Evolutionary conservation across 169 alveolate genomes (phyloP), one percentile per base, ranked within the genome.

Genomic region (Plasmodium inui): DNA sequence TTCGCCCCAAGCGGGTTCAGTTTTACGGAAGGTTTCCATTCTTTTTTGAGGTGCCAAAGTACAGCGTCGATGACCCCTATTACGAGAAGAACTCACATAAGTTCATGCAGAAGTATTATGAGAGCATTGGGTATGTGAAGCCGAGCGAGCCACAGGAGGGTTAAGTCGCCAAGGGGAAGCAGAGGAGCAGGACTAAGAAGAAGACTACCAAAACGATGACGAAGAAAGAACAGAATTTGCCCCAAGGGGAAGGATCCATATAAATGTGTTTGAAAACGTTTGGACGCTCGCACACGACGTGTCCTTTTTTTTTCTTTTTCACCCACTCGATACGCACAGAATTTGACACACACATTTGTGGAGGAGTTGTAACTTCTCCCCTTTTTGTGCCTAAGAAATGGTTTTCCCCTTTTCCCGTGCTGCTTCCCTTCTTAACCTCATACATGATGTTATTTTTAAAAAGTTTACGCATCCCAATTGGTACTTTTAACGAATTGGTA

Each of bases 21-120:
- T 96, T 94, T 79, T 96, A 96, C 78, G 98, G 96, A 37, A 84
- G 98, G 71, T 96, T 93, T 72, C 98, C 98, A 2, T 95, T 95
- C 22, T 92, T 96, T 55, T 92, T 93, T 80, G 96, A 96, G 82
- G 94, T 96, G 1, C 97, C 97, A 71, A 96, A 89, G 85, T 96
- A 96, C 70, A 80, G 93, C 70, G 96, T 94, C 46, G 97, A 94
- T 90, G 57, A 94, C 12, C 97, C 98, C 4, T 85, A 83, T 46
- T 83, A 95, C 57, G 98, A 96, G 26, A 88, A 89, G 44, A 96
- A 96, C 22, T 84, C 96, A 1, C 96, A 96, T 94, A 79, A 92
- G 57, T 89, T 95, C 83, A 96, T 96, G 93, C 97, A 96, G 57
- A 76, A 89, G 72, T 95, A 94, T 34, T 96, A 96, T 84, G 92